Conservation (phyloP, 2,329 filamentous ascomycete species). For the Talaromyces sp. region DNA sequence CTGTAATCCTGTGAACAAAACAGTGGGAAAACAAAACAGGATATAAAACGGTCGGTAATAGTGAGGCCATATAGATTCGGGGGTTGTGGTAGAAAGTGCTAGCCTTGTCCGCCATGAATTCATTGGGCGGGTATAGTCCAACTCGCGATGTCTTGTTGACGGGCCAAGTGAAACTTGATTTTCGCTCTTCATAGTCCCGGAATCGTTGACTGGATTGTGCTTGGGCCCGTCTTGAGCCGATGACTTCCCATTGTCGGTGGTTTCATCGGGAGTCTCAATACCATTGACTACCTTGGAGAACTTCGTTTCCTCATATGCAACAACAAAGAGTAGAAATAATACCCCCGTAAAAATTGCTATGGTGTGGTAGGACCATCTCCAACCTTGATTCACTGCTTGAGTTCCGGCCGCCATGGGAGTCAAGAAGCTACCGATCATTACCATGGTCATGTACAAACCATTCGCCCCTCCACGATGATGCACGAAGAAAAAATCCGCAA, state of each 20-base stretch:
- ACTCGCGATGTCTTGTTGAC: slow-evolving; percentile 23
- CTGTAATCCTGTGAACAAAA: slow-evolving; percentile 42
- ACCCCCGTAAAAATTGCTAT: slow-evolving; percentile 34
- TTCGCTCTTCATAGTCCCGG: background rate
- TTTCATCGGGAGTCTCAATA: slow-evolving; percentile 5
- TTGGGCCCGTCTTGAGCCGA: background rate
- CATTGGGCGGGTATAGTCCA: slow-evolving; percentile 30
- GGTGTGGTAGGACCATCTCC: slow-evolving; percentile 39
- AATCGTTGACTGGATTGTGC: background rate
- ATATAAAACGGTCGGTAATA: slow-evolving; percentile 35
- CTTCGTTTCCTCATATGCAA: slow-evolving; percentile 42
- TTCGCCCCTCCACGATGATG: slow-evolving; percentile 53
- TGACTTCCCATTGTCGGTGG: background rate
- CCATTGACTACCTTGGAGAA: slow-evolving; percentile 27
- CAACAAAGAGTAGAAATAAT: slow-evolving; percentile 32
- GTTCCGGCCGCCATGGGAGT: slow-evolving; percentile 36
- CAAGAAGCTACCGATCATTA: slow-evolving; percentile 38
- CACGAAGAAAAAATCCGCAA: slow-evolving; percentile 52
- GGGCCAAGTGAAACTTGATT: slow-evolving; percentile 1
- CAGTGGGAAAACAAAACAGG: slow-evolving; percentile 39
- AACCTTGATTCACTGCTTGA: slow-evolving; percentile 35
- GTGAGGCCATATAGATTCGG: slow-evolving; percentile 32
- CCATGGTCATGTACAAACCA: slow-evolving; percentile 48
- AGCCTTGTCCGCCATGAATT: slow-evolving; percentile 31
- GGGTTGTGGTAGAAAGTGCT: slow-evolving; percentile 27